phyloP scores from a whole-genome alignment of 352 stramenopile species.

The Globisporangium lucens region DNA sequence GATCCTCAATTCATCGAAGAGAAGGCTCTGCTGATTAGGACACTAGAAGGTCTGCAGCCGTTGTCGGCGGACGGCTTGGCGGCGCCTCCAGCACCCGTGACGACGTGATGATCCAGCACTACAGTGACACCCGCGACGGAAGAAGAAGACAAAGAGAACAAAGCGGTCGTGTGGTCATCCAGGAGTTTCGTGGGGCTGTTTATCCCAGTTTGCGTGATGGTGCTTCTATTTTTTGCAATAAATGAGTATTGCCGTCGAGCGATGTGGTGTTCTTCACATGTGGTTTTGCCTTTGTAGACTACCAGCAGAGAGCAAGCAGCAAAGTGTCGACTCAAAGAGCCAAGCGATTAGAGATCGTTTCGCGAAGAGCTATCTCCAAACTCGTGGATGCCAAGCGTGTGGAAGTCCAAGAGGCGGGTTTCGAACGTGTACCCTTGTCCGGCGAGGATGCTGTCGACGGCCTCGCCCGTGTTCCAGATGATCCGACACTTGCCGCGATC shows the following conservation, averaged over 20 bases:
- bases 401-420: constrained; percentile 30
- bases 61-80: background rate
- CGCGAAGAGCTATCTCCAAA: constrained; percentile 4
- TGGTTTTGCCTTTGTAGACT: background rate
- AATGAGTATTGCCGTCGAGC: background rate
- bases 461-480: constrained; percentile 58
- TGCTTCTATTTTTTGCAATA: background rate
- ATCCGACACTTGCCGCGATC: constrained; percentile 58
- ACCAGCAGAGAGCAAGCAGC: background rate
- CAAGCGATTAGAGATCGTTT: background rate
- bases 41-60: constrained; percentile 59
- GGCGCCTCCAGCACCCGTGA: constrained; percentile 8
- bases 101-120: constrained; percentile 3
- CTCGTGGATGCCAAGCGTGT: constrained; percentile 32
- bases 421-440: constrained; percentile 36
- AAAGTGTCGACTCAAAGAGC: background rate
- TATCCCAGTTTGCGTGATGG: background rate
- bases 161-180: background rate
- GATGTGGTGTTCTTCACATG: background rate
- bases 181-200: background rate
- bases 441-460: constrained; percentile 65
- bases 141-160: background rate
- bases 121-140: background rate
- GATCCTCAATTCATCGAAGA: constrained; percentile 93
- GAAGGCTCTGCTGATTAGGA: constrained; percentile 90